Percentiles rank a stretch among this genome's conserved stretches.
phyloP scores from a whole-genome alignment of 345 rosid species.

The Salix arbutifolia region DNA sequence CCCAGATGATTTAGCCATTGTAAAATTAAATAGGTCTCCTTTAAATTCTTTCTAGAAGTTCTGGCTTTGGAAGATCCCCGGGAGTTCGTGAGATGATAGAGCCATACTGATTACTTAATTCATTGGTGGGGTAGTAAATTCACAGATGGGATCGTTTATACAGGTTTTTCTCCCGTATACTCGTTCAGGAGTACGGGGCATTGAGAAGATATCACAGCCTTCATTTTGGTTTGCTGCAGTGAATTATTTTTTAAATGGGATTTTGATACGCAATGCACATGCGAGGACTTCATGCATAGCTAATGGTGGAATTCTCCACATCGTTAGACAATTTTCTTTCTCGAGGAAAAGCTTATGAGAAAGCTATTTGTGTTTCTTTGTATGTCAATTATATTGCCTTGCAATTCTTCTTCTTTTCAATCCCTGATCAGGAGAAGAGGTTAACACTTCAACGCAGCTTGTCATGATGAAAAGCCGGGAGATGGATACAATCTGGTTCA shows the following conservation, averaged over 20 bases:
- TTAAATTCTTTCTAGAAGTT: neutral
- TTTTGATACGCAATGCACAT: neutral
- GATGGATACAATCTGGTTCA: neutral
- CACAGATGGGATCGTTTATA: neutral
- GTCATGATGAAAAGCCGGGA: neutral
- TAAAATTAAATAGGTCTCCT: conserved; percentile 7
- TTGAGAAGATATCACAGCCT: neutral
- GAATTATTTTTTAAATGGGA: neutral
- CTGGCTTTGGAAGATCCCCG: neutral
- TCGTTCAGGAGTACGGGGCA: neutral
- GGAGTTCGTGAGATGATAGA: neutral
- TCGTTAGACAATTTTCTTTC: no score
- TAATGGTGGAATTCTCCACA: no score
- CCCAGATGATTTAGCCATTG: conserved; percentile 13
- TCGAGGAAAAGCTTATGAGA: no score
- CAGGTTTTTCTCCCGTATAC: neutral
- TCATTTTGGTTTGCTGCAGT: neutral
- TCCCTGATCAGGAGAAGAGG: neutral
- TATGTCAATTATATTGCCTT: no score
- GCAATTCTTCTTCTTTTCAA: neutral
- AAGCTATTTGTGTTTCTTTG: no score
- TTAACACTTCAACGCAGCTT: neutral
- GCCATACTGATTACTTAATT: neutral
- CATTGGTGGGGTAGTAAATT: neutral
- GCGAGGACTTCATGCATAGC: neutral